Base-by-base conservation (phyloP, 768 basidiomycete species). In the Kwoniella heveanensis region DNA sequence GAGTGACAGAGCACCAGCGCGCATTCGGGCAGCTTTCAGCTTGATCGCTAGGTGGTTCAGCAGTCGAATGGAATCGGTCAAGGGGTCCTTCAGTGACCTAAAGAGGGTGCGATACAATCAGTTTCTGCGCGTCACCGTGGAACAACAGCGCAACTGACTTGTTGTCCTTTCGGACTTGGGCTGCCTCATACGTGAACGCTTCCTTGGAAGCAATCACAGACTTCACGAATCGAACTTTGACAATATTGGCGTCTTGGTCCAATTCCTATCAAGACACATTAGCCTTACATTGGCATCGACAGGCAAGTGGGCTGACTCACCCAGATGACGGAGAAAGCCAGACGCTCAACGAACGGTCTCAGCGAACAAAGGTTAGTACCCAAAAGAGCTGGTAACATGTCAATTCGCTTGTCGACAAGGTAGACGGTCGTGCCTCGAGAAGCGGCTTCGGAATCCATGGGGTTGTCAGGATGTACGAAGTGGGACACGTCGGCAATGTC, bases 401-500 rank as follows among this genome's bases (percentile, higher is more conserved):
- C 96, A 54, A 99, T 92, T 32, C 95, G 90, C 80, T 94, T 95
- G 83, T 99, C 95, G 5, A 98, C 95, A 1, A 99, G 86, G 78
- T 98, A 99, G 0, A 99, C 95, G 0, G 95, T 98, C 4, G 95
- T 97, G 4, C 95, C 95, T 64, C 95, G 84, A 19, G 92, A 85
- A n/a, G 93, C 91, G 22, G 95, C 95, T 79, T 99, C 95, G 48
- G 82, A 88, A 70, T 99, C 95, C 92, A 99, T 98, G 0, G 94
- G 87, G 46, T 90, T 99, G 72, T 94, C 91, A 1, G 93, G 84
- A 57, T 85, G 87, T 0, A 99, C 95, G 69, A 99, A 99, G 79
- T 97, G 88, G 6, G 95, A 96, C 1, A 99, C 95, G 76, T 99
- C 96, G 61, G 95, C 95, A 67, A 99, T 99, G 77, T 99, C 94